A percentile compares a stretch with the other conserved stretches of the same genome.
Evolutionary conservation across 2,329 filamentous ascomycete genomes (phyloP).

Genomic region (Hymenoscyphus infarciens): DNA sequence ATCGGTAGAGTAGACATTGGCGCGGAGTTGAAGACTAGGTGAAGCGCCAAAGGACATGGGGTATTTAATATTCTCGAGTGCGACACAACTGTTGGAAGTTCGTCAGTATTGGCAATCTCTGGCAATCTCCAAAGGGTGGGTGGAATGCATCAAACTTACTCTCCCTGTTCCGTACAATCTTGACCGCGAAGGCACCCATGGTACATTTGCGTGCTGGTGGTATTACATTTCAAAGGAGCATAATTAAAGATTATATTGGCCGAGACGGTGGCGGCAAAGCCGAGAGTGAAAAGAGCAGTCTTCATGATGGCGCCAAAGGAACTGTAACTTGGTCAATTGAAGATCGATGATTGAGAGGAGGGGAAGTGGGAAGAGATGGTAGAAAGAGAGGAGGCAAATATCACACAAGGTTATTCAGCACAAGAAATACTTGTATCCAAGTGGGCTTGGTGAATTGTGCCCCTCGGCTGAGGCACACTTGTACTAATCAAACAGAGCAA

Average conservation of each 20-base stretch:
- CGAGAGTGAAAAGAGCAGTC: conserved; percentile 26
- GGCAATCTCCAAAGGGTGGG: too few species aligned
- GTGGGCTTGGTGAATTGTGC: background rate
- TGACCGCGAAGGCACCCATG: conserved; percentile 35
- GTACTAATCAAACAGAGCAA: background rate
- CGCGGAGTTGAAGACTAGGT: conserved; percentile 23
- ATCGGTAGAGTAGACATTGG: conserved; percentile 46
- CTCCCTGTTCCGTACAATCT: conserved; percentile 25
- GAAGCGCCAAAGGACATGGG: conserved; percentile 17
- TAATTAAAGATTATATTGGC: conserved; percentile 49
- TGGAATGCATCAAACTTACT: conserved; percentile 22
- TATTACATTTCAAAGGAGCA: conserved; percentile 43
- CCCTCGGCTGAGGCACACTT: background rate
- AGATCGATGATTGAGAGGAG: background rate
- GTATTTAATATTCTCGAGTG: conserved; percentile 17
- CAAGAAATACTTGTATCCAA: background rate
- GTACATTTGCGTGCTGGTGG: conserved; percentile 29
- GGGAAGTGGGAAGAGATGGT: background rate
- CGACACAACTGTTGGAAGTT: conserved; percentile 24
- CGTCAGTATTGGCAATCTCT: conserved; percentile 11
- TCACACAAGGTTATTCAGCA: background rate
- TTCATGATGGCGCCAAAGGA: conserved; percentile 29
- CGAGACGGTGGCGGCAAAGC: conserved; percentile 36
- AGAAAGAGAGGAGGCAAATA: background rate
- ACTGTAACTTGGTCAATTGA: conserved; percentile 13